Evolutionary conservation across 208 protist species (phyloP).

Genomic region (Endotrypanum monterogeii): DNA sequence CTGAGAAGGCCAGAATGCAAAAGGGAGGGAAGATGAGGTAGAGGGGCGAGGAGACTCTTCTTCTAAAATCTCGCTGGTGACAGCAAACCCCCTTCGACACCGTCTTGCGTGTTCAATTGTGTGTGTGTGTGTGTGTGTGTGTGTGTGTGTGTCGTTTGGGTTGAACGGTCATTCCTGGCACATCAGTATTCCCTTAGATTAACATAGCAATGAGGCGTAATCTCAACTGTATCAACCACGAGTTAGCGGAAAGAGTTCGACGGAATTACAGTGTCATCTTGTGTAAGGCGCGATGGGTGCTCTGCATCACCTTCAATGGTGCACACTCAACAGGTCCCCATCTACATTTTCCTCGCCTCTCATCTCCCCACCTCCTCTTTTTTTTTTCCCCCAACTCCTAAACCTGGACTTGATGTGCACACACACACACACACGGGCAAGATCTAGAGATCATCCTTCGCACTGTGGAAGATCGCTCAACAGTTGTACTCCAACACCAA

Average conservation of each 20-base stretch:
- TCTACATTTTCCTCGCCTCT: neutral
- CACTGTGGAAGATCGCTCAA: too few relatives aligned
- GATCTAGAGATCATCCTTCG: too few relatives aligned
- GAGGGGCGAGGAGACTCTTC: neutral
- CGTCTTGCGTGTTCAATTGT: neutral
- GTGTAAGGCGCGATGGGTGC: neutral
- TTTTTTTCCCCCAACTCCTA: neutral
- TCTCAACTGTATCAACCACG: neutral
- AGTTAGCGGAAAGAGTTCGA: neutral
- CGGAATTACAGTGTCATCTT: neutral
- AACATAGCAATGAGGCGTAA: neutral
- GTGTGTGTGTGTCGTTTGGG: too few relatives aligned
- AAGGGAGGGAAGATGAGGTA: too few relatives aligned
- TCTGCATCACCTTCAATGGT: neutral
- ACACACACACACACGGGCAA: neutral
- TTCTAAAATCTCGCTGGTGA: neutral
- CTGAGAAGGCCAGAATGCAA: neutral
- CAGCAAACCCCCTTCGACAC: neutral
- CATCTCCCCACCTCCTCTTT: neutral
- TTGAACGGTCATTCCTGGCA: neutral
- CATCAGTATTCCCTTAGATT: neutral
- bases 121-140: too few relatives aligned
- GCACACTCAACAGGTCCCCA: neutral
- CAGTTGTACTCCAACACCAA: too few relatives aligned
- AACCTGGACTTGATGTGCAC: neutral